A percentile compares a stretch with the other conserved stretches of the same genome.
Conservation (phyloP, 2,329 filamentous ascomycete species). For the Chrysosporium keratinophilum region DNA sequence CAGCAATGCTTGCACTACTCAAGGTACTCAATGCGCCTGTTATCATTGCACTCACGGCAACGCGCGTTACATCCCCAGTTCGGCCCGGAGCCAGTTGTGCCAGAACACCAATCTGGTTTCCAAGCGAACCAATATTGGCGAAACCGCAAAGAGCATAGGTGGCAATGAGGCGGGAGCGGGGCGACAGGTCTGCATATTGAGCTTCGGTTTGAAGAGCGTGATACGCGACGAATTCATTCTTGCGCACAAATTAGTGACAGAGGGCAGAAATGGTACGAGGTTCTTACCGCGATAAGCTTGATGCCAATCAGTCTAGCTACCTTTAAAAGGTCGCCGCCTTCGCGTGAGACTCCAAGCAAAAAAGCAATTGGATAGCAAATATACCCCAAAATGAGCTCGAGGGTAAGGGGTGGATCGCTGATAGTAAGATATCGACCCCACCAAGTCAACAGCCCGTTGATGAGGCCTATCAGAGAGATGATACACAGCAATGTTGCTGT, state of each 20-base stretch:
- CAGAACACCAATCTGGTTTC: constrained; percentile 81
- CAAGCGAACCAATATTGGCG: constrained; percentile 77
- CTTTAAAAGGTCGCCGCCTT: constrained; percentile 51
- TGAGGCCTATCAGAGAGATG: constrained; percentile 61
- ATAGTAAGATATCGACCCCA: constrained; percentile 72
- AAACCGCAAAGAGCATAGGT: constrained; percentile 76
- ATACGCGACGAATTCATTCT: constrained; percentile 74
- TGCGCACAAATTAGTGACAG: constrained; percentile 10
- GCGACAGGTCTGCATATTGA: constrained; percentile 49
- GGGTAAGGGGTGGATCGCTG: constrained; percentile 56
- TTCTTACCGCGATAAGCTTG: constrained; percentile 63
- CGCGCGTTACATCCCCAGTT: constrained; percentile 60
- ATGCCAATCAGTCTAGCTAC: constrained; percentile 71
- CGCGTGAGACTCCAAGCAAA: constrained; percentile 65
- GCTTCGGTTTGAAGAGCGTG: constrained; percentile 42
- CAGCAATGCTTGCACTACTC: constrained; percentile 66
- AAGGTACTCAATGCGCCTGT: constrained; percentile 70
- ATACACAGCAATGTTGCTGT: constrained; percentile 70
- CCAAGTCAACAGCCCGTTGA: constrained; percentile 72
- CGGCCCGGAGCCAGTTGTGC: constrained; percentile 67
- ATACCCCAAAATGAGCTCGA: constrained; percentile 68
- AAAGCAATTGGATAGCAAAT: constrained; percentile 68
- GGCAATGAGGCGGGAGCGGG: constrained; percentile 67
- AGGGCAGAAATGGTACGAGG: constrained; percentile 15
- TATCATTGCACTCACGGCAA: constrained; percentile 67